Conservation (phyloP, 306 rosid genomes). For the Datisca glomerata region DNA sequence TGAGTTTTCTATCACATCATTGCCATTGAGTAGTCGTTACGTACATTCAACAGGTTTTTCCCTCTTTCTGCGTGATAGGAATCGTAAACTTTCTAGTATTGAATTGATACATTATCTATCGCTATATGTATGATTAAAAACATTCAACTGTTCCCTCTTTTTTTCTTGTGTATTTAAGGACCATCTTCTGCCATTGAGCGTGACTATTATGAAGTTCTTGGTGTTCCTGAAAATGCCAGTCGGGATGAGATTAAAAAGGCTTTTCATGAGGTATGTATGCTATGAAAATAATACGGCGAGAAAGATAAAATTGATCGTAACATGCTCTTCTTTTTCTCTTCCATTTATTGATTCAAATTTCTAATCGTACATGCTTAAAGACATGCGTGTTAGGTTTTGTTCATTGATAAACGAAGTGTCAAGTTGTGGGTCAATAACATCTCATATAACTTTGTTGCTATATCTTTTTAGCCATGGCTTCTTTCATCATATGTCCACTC, state of each 20-base stretch:
- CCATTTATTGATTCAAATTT: no score
- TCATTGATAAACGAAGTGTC: no score
- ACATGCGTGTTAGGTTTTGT: no score
- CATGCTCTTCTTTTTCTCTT: no score
- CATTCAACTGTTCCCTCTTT: neutral
- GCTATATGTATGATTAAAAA: neutral
- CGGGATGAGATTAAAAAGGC: slow-evolving; percentile 73
- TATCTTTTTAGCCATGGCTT: no score
- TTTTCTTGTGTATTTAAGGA: slow-evolving; percentile 15
- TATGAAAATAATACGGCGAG: neutral
- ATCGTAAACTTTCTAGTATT: neutral
- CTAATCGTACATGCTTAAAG: no score
- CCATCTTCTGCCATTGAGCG: slow-evolving; percentile 29
- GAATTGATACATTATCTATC: neutral
- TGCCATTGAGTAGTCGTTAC: slow-evolving; percentile 29
- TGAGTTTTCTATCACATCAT: slow-evolving; percentile 15
- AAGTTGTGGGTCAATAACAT: no score
- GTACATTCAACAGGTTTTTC: slow-evolving; percentile 59
- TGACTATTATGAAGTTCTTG: slow-evolving; percentile 62
- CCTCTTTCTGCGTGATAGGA: slow-evolving; percentile 1
- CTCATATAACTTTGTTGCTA: no score
- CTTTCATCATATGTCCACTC: no score
- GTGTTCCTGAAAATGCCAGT: slow-evolving; percentile 52
- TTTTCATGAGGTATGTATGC: slow-evolving; percentile 50
- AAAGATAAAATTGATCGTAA: no score